A percentile compares a stretch with the other conserved stretches of the same genome.
phyloP scores from a whole-genome alignment of 169 alveolate genomes.

The Cryptosporidium ryanae region DNA sequence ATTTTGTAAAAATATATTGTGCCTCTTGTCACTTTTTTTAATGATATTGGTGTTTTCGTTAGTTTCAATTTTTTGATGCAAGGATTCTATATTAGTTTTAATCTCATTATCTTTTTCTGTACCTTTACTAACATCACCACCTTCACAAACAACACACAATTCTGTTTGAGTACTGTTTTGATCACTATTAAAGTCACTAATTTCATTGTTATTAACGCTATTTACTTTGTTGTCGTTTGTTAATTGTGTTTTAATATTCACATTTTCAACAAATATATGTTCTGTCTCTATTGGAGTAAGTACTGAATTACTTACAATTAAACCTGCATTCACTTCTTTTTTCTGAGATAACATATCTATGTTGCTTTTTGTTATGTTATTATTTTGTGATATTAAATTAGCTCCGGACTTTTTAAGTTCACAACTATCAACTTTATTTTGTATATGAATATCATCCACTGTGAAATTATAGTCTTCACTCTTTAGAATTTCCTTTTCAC shows the following conservation, averaged over 20 bases:
- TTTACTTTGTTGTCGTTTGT: neutral
- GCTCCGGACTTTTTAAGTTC: neutral
- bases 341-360: constrained; percentile 23
- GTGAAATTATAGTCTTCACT: no score
- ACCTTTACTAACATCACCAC: no score
- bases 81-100: neutral
- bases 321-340: constrained; percentile 30
- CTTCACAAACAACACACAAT: no score
- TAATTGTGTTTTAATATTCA: neutral
- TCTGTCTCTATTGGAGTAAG: constrained; percentile 37
- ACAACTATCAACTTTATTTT: neutral
- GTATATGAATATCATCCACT: no score
- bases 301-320: neutral
- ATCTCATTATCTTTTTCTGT: no score
- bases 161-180: neutral
- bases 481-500: no score
- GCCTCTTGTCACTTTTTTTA: neutral
- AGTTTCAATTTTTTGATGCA: neutral
- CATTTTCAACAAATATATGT: constrained; percentile 20
- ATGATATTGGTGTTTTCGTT: neutral
- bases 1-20: neutral
- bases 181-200: neutral
- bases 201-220: neutral
- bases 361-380: neutral
- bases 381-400: neutral